A percentile compares a stretch with the other conserved stretches of the same genome.
Evolutionary conservation across 192 early-diverging fungal genomes (phyloP).

Genomic region (Coemansia sp.): DNA sequence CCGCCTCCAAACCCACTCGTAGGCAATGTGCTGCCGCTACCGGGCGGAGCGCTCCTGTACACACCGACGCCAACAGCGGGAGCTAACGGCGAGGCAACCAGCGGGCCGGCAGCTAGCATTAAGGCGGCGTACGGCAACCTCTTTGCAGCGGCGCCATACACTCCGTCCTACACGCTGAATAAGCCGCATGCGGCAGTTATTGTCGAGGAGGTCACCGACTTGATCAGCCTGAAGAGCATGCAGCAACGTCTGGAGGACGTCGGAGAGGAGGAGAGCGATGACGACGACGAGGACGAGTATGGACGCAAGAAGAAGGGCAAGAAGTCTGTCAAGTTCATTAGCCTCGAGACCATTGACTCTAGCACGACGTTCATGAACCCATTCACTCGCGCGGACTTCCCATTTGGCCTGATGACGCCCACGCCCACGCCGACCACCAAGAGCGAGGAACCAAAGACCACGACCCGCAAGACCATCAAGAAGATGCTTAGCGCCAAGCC

Average conservation of each 20-base stretch:
- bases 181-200: constrained; percentile 48
- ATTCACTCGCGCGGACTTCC: constrained; percentile 48
- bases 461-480: constrained; percentile 37
- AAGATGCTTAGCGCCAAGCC: constrained; percentile 23
- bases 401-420: constrained; percentile 47
- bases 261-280: constrained; percentile 34
- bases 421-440: constrained; percentile 6
- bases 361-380: constrained; percentile 41
- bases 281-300: constrained; percentile 32
- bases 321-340: constrained; percentile 31
- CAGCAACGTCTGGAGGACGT: constrained; percentile 37
- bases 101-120: constrained; percentile 40
- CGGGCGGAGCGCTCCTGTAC: constrained; percentile 47
- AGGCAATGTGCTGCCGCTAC: constrained; percentile 44
- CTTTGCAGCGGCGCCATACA: constrained; percentile 45
- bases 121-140: constrained; percentile 49
- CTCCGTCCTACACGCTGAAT: constrained; percentile 49
- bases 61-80: constrained; percentile 41
- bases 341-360: constrained; percentile 44
- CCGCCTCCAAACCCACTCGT: constrained; percentile 46
- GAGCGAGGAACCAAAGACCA: constrained; percentile 19
- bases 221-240: constrained; percentile 44
- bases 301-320: constrained; percentile 31
- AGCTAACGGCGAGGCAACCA: constrained; percentile 22
- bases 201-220: constrained; percentile 45